These are phyloP conservation scores for Leishmania major DNA, from an alignment of 208 protist species.

Conservation along the genomic window DNA sequence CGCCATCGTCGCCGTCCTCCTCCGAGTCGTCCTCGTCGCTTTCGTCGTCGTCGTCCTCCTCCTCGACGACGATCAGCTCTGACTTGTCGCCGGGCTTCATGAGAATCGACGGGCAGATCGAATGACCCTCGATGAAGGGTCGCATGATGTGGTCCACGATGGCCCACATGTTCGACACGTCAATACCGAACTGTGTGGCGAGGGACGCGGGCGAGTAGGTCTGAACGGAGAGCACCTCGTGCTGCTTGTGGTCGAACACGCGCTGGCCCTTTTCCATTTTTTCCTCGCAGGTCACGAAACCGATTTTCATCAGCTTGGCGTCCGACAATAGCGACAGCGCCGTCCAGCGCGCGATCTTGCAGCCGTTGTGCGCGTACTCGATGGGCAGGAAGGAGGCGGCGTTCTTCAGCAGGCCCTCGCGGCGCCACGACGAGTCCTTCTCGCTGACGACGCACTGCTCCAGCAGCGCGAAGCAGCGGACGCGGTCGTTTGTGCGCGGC, in stretches of 20 bases:
- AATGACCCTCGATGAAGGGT: constrained; percentile 55
- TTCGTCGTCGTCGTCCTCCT: constrained; percentile 77
- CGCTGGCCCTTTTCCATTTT: constrained; percentile 37
- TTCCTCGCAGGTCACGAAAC: constrained; percentile 67
- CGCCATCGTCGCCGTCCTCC: constrained; percentile 47
- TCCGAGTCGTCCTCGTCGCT: constrained; percentile 73
- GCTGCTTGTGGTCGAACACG: constrained; percentile 38
- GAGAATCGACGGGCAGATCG: constrained; percentile 48
- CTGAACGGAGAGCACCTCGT: constrained; percentile 70
- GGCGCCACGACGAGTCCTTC: constrained; percentile 56
- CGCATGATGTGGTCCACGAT: constrained; percentile 72
- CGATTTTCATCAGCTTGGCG: constrained; percentile 81
- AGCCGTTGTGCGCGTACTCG: constrained; percentile 66
- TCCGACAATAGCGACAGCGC: constrained; percentile 77
- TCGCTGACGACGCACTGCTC: constrained; percentile 57
- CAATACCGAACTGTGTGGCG: constrained; percentile 70
- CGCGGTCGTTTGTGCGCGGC: constrained; percentile 41
- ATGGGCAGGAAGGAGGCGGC: constrained; percentile 52
- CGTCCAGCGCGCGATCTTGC: constrained; percentile 90
- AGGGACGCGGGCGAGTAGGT: constrained; percentile 58
- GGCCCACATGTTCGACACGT: constrained; percentile 78
- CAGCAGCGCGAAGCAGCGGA: constrained; percentile 84
- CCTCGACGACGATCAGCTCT: constrained; percentile 47
- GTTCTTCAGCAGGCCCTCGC: constrained; percentile 50
- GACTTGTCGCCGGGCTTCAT: constrained; percentile 69